These are phyloP conservation scores for Beauveria bassiana DNA, from an alignment of 2,329 filamentous ascomycete species.

Conservation along the genomic window DNA sequence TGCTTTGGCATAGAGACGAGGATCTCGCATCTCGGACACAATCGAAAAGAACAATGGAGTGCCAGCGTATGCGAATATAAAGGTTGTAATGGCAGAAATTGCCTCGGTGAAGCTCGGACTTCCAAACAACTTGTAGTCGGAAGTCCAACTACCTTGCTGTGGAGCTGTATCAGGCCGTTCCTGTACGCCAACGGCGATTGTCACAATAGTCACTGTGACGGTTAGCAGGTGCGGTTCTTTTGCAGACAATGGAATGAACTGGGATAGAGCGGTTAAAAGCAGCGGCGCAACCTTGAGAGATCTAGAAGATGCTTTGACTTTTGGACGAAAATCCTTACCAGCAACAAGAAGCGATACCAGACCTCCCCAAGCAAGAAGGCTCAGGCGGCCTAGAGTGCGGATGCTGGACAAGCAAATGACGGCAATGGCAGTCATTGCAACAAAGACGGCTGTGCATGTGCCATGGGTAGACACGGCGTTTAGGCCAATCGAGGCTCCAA, in stretches of 20 bases:
- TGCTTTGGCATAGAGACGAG: not conserved
- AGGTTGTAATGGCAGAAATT: constrained; percentile 22
- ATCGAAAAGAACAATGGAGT: not conserved
- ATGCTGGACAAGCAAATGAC: not conserved
- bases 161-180: not conserved
- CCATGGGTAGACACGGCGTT: not conserved
- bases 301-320: not conserved
- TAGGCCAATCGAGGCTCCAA: not conserved
- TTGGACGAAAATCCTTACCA: not conserved
- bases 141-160: constrained; percentile 16
- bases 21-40: not conserved
- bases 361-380: no score
- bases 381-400: not conserved
- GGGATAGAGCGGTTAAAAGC: no score
- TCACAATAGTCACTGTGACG: not conserved
- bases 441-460: not conserved
- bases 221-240: no score
- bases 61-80: constrained; percentile 19
- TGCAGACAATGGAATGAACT: no score
- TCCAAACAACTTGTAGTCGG: constrained; percentile 23
- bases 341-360: no score
- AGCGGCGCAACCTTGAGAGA: no score
- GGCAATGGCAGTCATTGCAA: not conserved
- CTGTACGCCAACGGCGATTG: not conserved
- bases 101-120: constrained; percentile 23